Percentiles rank a stretch among this genome's conserved stretches.
Conservation (phyloP, 371 early-diverging fungal genomes). For the Zychaea mexicana region DNA sequence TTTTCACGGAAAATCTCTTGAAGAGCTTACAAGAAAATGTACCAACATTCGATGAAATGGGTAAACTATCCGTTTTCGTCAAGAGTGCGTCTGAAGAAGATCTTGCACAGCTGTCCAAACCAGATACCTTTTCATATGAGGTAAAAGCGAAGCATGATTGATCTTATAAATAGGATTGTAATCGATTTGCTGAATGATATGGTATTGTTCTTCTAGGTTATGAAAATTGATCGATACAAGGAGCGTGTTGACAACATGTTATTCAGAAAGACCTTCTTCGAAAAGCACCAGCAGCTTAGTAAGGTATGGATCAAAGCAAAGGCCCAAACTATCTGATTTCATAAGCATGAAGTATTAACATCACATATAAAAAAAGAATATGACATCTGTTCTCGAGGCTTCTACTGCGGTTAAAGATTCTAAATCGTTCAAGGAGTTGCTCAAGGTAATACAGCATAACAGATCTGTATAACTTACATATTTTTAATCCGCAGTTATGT, state of each 20-base stretch:
- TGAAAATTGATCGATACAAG: conserved; percentile 82
- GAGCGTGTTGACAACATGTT: conserved; percentile 76
- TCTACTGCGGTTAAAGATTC: conserved; percentile 57
- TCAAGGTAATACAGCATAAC: conserved; percentile 52
- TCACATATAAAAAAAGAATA: conserved; percentile 47
- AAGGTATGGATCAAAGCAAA: conserved; percentile 41
- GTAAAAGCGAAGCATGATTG: too few relatives aligned
- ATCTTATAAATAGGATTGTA: too few relatives aligned
- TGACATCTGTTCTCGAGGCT: conserved; percentile 54
- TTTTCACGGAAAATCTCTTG: conserved; percentile 69
- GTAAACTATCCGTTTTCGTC: conserved; percentile 66
- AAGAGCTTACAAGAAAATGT: conserved; percentile 66
- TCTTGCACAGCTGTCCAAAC: conserved; percentile 61
- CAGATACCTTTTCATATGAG: conserved; percentile 87
- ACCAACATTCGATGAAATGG: conserved; percentile 80
- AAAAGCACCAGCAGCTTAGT: conserved; percentile 70
- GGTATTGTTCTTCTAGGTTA: too few relatives aligned
- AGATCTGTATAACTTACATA: conserved; percentile 10
- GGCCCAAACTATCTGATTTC: too few relatives aligned
- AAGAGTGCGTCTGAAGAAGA: conserved; percentile 71
- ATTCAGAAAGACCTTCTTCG: conserved; percentile 78
- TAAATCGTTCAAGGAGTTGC: conserved; percentile 50
- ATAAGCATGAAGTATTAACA: too few relatives aligned
- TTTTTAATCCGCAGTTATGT: conserved; percentile 21
- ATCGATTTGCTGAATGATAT: too few relatives aligned